Percentiles rank a stretch among this genome's conserved stretches.
phyloP scores from a whole-genome alignment of 352 stramenopile species.

The Phytopythium aichiense region DNA sequence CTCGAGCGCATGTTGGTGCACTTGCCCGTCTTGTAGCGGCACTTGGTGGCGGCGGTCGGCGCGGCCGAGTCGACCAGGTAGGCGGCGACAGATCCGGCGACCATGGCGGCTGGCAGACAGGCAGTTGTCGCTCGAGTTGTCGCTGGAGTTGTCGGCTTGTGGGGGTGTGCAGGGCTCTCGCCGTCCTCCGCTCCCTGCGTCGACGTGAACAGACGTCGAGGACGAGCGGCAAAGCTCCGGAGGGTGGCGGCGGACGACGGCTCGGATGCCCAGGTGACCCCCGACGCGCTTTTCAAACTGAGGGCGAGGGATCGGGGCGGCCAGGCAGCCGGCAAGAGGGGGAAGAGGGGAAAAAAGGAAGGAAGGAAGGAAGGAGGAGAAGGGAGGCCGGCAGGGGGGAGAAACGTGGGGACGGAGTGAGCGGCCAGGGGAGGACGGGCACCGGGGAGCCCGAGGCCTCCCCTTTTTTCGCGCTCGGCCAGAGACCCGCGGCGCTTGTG shows the following conservation, averaged over 20 bases:
- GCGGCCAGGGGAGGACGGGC: not conserved
- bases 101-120: slow-evolving; percentile 1
- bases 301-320: not conserved
- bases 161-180: slow-evolving; percentile 3
- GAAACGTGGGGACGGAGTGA: not conserved
- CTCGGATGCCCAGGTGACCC: not conserved
- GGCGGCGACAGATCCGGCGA: slow-evolving; percentile 2
- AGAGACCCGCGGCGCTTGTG: not conserved
- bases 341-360: not conserved
- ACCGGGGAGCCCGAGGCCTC: not conserved
- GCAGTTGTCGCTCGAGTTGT: no score
- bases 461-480: not conserved
- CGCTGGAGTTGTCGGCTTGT: not conserved
- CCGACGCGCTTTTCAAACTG: slow-evolving; percentile 6
- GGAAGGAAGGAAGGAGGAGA: not conserved
- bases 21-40: slow-evolving; percentile 87
- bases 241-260: slow-evolving; percentile 1
- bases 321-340: not conserved
- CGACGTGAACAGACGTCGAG: slow-evolving; percentile 1
- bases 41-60: slow-evolving; percentile 27
- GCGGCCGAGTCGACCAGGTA: slow-evolving; percentile 10
- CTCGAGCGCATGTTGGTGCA: slow-evolving; percentile 76
- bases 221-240: slow-evolving; percentile 4
- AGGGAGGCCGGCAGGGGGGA: not conserved
- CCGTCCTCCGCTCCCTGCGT: slow-evolving; percentile 4